phyloP scores from a whole-genome alignment of 2,329 filamentous ascomycete species.

The Penicillium nordicum region DNA sequence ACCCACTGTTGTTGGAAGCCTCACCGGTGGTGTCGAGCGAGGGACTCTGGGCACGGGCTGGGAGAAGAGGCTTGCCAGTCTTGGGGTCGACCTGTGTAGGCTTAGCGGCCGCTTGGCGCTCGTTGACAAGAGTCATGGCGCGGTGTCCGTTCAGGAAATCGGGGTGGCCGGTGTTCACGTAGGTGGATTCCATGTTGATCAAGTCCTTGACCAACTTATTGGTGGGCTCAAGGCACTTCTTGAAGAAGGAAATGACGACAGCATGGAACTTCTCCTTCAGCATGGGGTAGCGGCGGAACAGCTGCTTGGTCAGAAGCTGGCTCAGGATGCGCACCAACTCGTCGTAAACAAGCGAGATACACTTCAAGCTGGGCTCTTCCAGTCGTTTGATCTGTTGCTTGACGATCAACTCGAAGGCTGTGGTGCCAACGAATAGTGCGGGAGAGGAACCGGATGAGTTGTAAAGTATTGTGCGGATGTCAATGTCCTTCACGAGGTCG shows the following conservation, averaged over 20 bases:
- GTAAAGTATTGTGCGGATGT: slow-evolving; percentile 95
- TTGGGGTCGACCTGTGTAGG: slow-evolving; percentile 97
- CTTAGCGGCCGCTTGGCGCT: slow-evolving; percentile 74
- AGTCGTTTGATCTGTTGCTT: slow-evolving; percentile 97
- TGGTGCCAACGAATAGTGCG: slow-evolving; percentile 93
- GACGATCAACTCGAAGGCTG: slow-evolving; percentile 96
- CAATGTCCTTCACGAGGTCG: slow-evolving; percentile 93
- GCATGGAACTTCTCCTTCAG: slow-evolving; percentile 96
- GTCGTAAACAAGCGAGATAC: slow-evolving; percentile 94
- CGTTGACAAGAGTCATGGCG: slow-evolving; percentile 96
- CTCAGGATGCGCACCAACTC: slow-evolving; percentile 93
- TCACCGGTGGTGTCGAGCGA: slow-evolving; percentile 59
- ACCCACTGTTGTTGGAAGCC: slow-evolving; percentile 64
- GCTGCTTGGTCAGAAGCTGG: slow-evolving; percentile 79
- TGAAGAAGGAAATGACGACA: slow-evolving; percentile 92
- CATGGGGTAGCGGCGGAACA: slow-evolving; percentile 88
- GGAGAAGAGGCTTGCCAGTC: slow-evolving; percentile 94
- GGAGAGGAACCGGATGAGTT: slow-evolving; percentile 99
- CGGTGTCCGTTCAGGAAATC: slow-evolving; percentile 96
- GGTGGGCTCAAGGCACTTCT: slow-evolving; percentile 96
- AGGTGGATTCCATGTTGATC: slow-evolving; percentile 92
- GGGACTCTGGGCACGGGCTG: slow-evolving; percentile 72
- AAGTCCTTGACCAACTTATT: slow-evolving; percentile 95
- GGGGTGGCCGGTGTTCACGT: slow-evolving; percentile 97
- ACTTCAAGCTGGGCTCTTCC: slow-evolving; percentile 95